phyloP scores from a whole-genome alignment of 2,329 filamentous ascomycete genomes.

The Rutstroemia sp. region DNA sequence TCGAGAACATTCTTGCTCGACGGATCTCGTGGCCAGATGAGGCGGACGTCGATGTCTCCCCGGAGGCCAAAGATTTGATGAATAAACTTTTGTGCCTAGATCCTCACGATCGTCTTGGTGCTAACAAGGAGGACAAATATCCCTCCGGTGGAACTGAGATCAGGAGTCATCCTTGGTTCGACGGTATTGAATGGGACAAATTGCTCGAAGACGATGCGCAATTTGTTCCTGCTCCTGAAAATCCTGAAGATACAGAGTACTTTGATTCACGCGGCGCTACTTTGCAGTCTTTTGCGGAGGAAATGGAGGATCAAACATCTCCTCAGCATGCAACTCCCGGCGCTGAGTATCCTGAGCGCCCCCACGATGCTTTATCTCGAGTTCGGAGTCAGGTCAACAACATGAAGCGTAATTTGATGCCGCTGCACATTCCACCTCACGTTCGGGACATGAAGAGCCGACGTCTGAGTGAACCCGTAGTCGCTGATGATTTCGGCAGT shows the following conservation, averaged over 20 bases:
- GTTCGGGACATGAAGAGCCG: constrained; percentile 85
- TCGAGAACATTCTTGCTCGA: constrained; percentile 88
- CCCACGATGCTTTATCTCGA: constrained; percentile 87
- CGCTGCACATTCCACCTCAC: constrained; percentile 91
- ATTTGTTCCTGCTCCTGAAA: constrained; percentile 86
- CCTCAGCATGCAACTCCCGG: constrained; percentile 63
- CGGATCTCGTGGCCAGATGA: constrained; percentile 90
- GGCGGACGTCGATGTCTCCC: constrained; percentile 69
- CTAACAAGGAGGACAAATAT: constrained; percentile 78
- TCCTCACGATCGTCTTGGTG: constrained; percentile 72
- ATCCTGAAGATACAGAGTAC: constrained; percentile 96
- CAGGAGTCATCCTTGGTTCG: constrained; percentile 81
- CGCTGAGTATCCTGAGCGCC: constrained; percentile 77
- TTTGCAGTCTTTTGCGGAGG: constrained; percentile 84
- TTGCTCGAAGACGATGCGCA: constrained; percentile 92
- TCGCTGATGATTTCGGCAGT: constrained; percentile 86
- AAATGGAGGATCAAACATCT: constrained; percentile 82
- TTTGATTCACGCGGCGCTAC: constrained; percentile 91
- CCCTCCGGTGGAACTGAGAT: constrained; percentile 85
- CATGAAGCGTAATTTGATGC: constrained; percentile 87
- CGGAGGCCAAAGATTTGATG: constrained; percentile 89
- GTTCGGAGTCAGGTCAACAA: constrained; percentile 82
- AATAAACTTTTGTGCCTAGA: constrained; percentile 85
- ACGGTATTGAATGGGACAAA: constrained; percentile 79
- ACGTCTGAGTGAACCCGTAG: constrained; percentile 82